Evolutionary conservation across 139 green algal genomes (phyloP).

Genomic region (Chlamydomonas sp.): DNA sequence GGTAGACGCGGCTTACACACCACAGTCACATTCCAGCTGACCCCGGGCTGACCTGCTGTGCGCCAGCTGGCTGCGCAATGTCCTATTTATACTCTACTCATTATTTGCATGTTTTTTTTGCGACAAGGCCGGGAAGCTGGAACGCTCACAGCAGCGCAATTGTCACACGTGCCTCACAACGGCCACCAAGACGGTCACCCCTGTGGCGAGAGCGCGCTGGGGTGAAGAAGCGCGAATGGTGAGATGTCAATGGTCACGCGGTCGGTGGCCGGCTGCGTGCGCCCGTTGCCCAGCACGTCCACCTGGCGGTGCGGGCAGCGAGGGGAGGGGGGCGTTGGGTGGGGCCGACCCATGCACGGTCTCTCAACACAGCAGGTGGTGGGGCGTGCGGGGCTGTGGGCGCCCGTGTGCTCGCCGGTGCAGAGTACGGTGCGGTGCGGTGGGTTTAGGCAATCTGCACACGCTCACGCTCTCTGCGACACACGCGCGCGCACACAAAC

Average conservation of each 20-base stretch:
- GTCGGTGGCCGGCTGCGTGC: background rate
- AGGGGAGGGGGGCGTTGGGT: background rate
- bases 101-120: too few relatives aligned
- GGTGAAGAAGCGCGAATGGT: constrained; percentile 4
- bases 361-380: background rate
- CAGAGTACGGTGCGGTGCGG: background rate
- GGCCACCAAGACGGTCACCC: too few relatives aligned
- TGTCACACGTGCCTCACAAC: too few relatives aligned
- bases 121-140: too few relatives aligned
- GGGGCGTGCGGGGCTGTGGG: background rate
- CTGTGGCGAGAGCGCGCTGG: too few relatives aligned
- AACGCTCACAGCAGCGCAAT: too few relatives aligned
- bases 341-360: background rate
- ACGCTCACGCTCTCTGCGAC: background rate
- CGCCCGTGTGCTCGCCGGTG: background rate
- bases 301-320: background rate
- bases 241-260: background rate
- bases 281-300: background rate
- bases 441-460: background rate
- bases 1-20: too few relatives aligned
- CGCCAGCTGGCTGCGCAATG: too few relatives aligned
- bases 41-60: too few relatives aligned
- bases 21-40: too few relatives aligned
- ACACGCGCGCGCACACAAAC: background rate
- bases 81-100: too few relatives aligned